Conservation (phyloP, 139 green algal species). For the Spirogloea muscicola region DNA sequence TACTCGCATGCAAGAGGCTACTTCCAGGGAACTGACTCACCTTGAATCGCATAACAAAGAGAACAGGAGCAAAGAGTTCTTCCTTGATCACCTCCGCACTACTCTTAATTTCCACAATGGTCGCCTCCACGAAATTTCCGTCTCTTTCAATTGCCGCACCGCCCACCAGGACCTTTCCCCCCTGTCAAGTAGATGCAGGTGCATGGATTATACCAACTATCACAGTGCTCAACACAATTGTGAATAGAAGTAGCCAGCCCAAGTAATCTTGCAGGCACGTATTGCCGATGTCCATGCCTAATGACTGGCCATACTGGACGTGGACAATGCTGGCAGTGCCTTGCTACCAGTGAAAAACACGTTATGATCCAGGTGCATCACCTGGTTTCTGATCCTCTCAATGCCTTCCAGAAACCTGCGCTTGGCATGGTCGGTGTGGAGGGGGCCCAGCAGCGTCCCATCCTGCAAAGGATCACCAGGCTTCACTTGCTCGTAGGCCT, state of each 20-base stretch:
- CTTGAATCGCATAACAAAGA: conserved; percentile 34
- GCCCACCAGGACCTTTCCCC: conserved; percentile 14
- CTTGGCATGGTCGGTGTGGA: conserved; percentile 20
- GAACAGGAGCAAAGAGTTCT: conserved; percentile 39
- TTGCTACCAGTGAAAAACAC: too few species aligned
- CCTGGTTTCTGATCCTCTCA: conserved; percentile 8
- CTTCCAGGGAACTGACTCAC: not conserved
- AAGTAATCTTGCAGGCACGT: too few species aligned
- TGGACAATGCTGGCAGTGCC: too few species aligned
- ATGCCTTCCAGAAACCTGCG: conserved; percentile 23
- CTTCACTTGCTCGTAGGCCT: conserved; percentile 33
- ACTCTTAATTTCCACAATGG: conserved; percentile 15
- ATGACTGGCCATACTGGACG: too few species aligned
- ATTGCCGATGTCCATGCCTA: too few species aligned
- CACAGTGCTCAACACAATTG: too few species aligned
- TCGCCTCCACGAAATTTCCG: conserved; percentile 28
- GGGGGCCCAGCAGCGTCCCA: conserved; percentile 16
- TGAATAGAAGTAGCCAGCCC: too few species aligned
- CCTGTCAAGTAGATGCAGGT: too few species aligned
- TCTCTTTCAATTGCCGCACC: conserved; percentile 6
- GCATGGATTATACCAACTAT: too few species aligned
- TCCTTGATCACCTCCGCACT: conserved; percentile 2
- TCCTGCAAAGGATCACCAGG: conserved; percentile 24
- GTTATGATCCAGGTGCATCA: too few species aligned
- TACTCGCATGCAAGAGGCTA: too few species aligned